Evolutionary conservation across 1,284 basidiomycete genomes (phyloP).

Genomic region (Coniferiporia sulphurascens): DNA sequence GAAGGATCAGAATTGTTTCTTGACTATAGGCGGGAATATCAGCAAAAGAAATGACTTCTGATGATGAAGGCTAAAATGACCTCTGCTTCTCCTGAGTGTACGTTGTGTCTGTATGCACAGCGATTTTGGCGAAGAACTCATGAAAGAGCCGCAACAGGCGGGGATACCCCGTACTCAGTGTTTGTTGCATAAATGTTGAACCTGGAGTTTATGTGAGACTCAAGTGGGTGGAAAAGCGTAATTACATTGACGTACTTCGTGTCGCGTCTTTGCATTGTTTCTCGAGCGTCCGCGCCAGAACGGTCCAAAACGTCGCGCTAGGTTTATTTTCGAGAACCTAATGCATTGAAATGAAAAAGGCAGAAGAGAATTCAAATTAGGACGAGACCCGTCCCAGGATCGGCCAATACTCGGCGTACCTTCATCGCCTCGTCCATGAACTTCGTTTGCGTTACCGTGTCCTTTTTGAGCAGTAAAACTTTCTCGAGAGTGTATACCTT

Average conservation of each 20-base stretch:
- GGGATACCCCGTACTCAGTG: conserved; percentile 81
- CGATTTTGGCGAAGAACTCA: conserved; percentile 92
- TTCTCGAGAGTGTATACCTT: conserved; percentile 95
- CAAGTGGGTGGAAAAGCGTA: not conserved
- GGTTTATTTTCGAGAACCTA: conserved; percentile 86
- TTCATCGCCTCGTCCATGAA: conserved; percentile 93
- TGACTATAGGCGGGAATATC: conserved; percentile 45
- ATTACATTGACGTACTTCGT: conserved; percentile 45
- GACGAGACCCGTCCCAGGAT: not conserved
- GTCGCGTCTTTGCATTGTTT: conserved; percentile 72
- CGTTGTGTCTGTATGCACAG: conserved; percentile 89
- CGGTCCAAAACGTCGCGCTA: conserved; percentile 87
- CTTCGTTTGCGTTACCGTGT: conserved; percentile 67
- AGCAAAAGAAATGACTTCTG: not conserved
- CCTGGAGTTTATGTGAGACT: conserved; percentile 36
- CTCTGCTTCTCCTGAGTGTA: conserved; percentile 83
- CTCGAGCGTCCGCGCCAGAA: conserved; percentile 76
- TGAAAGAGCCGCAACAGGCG: conserved; percentile 86
- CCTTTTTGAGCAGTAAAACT: conserved; percentile 85
- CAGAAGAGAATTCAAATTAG: not conserved
- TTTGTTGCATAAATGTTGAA: conserved; percentile 83
- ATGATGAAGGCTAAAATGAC: conserved; percentile 34
- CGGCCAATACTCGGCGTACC: conserved; percentile 34
- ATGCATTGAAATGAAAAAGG: conserved; percentile 10
- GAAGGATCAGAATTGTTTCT: conserved; percentile 85